phyloP scores from a whole-genome alignment of 352 stramenopile genomes.

The Aphanomyces astaci region DNA sequence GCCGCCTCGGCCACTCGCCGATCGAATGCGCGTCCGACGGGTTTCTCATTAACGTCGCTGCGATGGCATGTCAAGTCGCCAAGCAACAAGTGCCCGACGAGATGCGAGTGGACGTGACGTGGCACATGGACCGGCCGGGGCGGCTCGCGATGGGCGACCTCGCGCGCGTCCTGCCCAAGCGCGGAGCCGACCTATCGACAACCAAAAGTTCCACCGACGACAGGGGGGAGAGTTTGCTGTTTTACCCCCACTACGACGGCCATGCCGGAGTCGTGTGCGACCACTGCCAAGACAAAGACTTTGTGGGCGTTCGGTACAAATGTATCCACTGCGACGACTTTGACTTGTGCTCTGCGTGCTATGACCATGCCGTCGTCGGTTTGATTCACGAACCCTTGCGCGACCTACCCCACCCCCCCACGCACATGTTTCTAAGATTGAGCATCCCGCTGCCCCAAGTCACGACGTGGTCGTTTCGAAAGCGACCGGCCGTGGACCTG shows the following conservation, averaged over 20 bases:
- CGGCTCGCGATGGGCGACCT: slow-evolving; percentile 15
- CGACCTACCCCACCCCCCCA: slow-evolving; percentile 34
- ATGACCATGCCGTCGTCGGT: no score
- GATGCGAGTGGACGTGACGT: slow-evolving; percentile 37
- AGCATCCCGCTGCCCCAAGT: slow-evolving; percentile 57
- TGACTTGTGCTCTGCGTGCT: slow-evolving; percentile 60
- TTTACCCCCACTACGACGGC: slow-evolving; percentile 42
- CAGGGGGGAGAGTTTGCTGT: slow-evolving; percentile 15
- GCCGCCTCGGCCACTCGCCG: slow-evolving; percentile 32
- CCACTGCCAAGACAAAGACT: slow-evolving; percentile 49
- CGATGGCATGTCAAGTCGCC: slow-evolving; percentile 35
- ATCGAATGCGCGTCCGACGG: slow-evolving; percentile 43
- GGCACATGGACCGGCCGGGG: slow-evolving; percentile 36
- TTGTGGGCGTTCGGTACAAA: slow-evolving; percentile 56
- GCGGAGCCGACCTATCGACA: slow-evolving; percentile 12
- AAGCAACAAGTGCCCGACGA: slow-evolving; percentile 24
- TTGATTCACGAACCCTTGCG: no score
- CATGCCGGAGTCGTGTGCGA: slow-evolving; percentile 69
- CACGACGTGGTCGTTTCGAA: slow-evolving; percentile 42
- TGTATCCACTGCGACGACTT: slow-evolving; percentile 61
- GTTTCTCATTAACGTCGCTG: slow-evolving; percentile 59
- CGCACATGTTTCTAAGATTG: slow-evolving; percentile 62
- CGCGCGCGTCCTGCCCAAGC: slow-evolving; percentile 32
- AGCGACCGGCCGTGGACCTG: slow-evolving; percentile 28
- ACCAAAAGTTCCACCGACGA: not conserved